phyloP scores from a whole-genome alignment of 75 land plant genomes.

The Picea sitchensis region DNA sequence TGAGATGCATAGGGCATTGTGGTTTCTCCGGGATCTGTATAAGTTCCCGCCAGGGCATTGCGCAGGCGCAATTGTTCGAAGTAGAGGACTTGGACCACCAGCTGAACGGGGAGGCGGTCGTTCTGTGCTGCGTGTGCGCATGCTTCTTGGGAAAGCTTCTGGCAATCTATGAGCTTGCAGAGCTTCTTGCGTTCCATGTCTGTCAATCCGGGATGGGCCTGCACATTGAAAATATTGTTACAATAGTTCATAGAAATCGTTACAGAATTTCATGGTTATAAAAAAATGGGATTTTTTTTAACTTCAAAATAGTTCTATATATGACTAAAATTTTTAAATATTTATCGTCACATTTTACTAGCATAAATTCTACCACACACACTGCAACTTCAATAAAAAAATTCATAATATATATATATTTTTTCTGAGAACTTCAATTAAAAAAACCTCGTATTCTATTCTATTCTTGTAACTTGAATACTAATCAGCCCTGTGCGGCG shows the following conservation, averaged over 20 bases:
- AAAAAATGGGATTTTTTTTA: no score
- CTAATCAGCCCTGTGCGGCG: slow-evolving; percentile 28
- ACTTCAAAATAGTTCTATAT: slow-evolving; percentile 32
- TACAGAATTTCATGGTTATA: slow-evolving; percentile 70
- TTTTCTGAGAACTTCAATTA: slow-evolving; percentile 35
- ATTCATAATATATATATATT: no score
- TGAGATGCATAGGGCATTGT: slow-evolving; percentile 31
- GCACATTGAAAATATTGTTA: no score
- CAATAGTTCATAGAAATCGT: not conserved
- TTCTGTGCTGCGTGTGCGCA: slow-evolving; percentile 97
- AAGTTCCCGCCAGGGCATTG: slow-evolving; percentile 59
- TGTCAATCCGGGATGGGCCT: slow-evolving; percentile 78
- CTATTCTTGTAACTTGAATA: slow-evolving; percentile 50
- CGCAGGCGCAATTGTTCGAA: slow-evolving; percentile 88
- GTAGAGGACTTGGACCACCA: slow-evolving; percentile 96
- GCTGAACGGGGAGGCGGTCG: slow-evolving; percentile 86
- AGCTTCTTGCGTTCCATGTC: slow-evolving; percentile 78
- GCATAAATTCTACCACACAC: slow-evolving; percentile 22
- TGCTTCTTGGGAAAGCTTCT: slow-evolving; percentile 90
- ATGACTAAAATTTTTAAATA: slow-evolving; percentile 41
- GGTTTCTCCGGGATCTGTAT: slow-evolving; percentile 22
- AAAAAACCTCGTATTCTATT: slow-evolving; percentile 62
- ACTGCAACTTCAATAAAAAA: no score
- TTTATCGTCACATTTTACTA: not conserved
- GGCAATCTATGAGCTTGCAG: slow-evolving; percentile 87